A percentile compares a stretch with the other conserved stretches of the same genome.
phyloP scores from a whole-genome alignment of 495 filamentous ascomycete species.

The Neurospora sp. region DNA sequence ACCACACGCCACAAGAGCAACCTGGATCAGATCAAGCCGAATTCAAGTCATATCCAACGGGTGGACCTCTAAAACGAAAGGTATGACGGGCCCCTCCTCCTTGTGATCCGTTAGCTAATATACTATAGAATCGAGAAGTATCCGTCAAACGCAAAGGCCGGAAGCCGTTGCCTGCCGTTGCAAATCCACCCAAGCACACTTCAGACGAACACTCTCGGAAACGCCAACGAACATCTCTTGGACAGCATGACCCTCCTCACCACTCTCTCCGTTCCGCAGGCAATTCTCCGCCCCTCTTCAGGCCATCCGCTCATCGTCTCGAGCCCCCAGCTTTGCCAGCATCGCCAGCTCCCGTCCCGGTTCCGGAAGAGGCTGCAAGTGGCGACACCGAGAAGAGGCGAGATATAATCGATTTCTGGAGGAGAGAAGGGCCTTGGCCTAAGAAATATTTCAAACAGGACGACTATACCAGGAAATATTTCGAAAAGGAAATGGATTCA shows the following conservation, averaged over 20 bases:
- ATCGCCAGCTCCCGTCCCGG: too few relatives aligned
- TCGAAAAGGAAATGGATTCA: not conserved
- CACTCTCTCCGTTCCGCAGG: too few relatives aligned
- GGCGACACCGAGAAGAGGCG: not conserved
- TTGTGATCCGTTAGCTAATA: too few relatives aligned
- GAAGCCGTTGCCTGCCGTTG: not conserved
- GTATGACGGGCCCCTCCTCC: too few relatives aligned
- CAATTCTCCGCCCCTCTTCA: slow-evolving; percentile 8
- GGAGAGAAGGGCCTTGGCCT: not conserved
- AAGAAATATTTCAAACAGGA: not conserved
- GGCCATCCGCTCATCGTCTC: not conserved
- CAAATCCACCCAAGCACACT: not conserved
- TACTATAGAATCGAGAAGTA: not conserved
- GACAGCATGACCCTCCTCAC: not conserved
- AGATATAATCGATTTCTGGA: not conserved
- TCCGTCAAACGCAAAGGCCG: not conserved
- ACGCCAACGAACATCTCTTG: not conserved
- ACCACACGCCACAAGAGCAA: too few relatives aligned
- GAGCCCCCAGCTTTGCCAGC: not conserved
- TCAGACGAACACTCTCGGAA: not conserved
- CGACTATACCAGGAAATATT: not conserved
- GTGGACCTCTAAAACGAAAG: too few relatives aligned
- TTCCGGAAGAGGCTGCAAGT: not conserved
- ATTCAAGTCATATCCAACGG: too few relatives aligned
- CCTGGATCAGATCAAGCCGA: too few relatives aligned